Percentiles rank a stretch among this genome's conserved stretches.
These are phyloP conservation scores for Podila horticola DNA, from an alignment of 192 early-diverging fungal genomes.

Conservation along the genomic window DNA sequence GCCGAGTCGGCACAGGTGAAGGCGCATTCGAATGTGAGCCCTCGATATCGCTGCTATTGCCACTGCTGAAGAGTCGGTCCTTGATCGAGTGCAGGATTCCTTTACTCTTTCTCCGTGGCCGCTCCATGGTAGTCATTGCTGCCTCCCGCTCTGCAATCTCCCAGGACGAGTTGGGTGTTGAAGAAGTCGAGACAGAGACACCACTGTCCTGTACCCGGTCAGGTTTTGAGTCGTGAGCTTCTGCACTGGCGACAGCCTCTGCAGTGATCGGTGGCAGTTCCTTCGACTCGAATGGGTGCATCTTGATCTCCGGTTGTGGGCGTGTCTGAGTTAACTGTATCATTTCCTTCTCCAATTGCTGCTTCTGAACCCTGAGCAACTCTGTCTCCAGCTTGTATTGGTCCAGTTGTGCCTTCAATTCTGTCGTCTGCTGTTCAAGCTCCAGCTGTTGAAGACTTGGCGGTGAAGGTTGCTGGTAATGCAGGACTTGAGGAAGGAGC, in stretches of 20 bases:
- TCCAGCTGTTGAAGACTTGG: constrained; percentile 16
- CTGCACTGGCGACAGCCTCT: not conserved
- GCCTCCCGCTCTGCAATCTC: constrained; percentile 38
- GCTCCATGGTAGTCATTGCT: constrained; percentile 6
- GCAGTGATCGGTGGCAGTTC: constrained; percentile 36
- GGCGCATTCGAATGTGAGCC: constrained; percentile 9
- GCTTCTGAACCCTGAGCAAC: constrained; percentile 37
- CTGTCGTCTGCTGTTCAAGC: constrained; percentile 15
- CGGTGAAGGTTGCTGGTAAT: constrained; percentile 8
- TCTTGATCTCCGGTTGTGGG: not conserved
- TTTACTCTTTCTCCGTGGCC: constrained; percentile 48
- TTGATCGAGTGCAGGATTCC: constrained; percentile 42
- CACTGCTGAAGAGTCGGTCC: constrained; percentile 40
- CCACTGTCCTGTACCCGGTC: constrained; percentile 41
- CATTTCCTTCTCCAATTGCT: constrained; percentile 27
- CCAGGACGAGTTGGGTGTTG: constrained; percentile 49
- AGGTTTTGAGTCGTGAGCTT: not conserved
- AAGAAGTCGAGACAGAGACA: constrained; percentile 38
- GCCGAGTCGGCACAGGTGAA: constrained; percentile 32
- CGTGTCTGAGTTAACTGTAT: not conserved
- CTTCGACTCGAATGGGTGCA: constrained; percentile 35
- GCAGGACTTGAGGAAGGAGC: constrained; percentile 10
- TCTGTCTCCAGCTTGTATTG: constrained; percentile 40
- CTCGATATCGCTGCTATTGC: constrained; percentile 16
- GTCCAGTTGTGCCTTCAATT: constrained; percentile 26